These are phyloP conservation scores for Trebouxia sp. DNA, from an alignment of 139 green algal genomes.

Conservation along the genomic window DNA sequence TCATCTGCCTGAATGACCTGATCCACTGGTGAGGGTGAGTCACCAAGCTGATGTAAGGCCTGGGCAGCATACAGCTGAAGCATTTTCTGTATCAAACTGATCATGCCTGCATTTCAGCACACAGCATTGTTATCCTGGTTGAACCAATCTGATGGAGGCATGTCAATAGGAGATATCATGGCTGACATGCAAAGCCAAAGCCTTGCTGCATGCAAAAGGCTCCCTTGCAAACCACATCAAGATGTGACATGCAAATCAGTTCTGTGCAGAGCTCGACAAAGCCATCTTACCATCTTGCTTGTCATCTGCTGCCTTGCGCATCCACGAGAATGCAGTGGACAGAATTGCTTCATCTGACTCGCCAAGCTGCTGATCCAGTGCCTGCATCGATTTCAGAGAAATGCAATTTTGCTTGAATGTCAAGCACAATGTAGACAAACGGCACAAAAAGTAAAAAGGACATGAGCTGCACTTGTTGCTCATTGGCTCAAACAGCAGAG, in stretches of 20 bases:
- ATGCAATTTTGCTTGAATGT: neutral
- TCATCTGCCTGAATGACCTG: conserved; percentile 69
- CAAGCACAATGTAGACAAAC: too few relatives aligned
- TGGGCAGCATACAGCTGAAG: conserved; percentile 87
- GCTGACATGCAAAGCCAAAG: neutral
- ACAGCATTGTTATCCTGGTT: too few relatives aligned
- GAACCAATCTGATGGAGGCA: neutral
- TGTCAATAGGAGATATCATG: neutral
- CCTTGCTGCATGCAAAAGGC: neutral
- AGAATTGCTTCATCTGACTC: conserved; percentile 83
- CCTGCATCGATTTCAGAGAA: conserved; percentile 33
- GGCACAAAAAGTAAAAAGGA: neutral
- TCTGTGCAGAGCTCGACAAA: too few relatives aligned
- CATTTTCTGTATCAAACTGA: conserved; percentile 81
- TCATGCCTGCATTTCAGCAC: conserved; percentile 75
- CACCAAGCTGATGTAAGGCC: conserved; percentile 46
- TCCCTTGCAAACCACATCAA: too few relatives aligned
- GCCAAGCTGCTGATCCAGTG: conserved; percentile 37
- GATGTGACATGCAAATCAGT: too few relatives aligned
- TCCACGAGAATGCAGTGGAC: conserved; percentile 87
- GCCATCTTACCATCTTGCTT: conserved; percentile 58
- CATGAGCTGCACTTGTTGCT: neutral
- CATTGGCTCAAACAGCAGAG: neutral
- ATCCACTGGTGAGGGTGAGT: conserved; percentile 21
- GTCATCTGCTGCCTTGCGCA: conserved; percentile 83